Evolutionary conservation across 257 asterid genomes (phyloP), one percentile per base, ranked within the genome.

Genomic region (Mentha longifolia): DNA sequence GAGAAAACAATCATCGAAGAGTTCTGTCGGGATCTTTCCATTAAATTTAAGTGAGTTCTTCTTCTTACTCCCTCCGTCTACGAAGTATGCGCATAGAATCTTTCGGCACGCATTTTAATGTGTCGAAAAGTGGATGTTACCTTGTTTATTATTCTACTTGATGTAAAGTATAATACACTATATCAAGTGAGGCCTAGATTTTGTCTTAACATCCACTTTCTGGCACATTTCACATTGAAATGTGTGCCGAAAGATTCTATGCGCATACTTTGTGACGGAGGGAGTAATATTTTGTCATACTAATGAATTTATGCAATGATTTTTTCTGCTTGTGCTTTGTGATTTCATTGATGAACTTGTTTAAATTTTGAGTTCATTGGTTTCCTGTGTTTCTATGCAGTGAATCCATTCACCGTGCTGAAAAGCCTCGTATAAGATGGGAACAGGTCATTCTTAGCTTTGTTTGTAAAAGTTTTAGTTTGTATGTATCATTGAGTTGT

Each of bases 21-120:
- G 74, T 63, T 87, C 62, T 93, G 88, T 74, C 76, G 78, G 68
- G 81, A 89, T 70, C 84, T 93, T 65, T 86, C 96, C 3, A 77
- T 73, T 68, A 87, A 89, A 70, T 92, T 92, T 68, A 92, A 83
- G 98, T 92, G 82, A 76, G 80, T 60, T 76, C 39, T 69, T 57
- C 65, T 37, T 49, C 33, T 37, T 19, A 30, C n/a, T n/a, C n/a
- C n/a, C n/a, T n/a, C n/a, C n/a, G n/a, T n/a, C n/a, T n/a, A n/a
- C n/a, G n/a, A n/a, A n/a, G n/a, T n/a, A n/a, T n/a, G n/a, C n/a
- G n/a, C n/a, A n/a, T n/a, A n/a, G n/a, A n/a, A n/a, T n/a, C n/a
- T n/a, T n/a, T n/a, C n/a, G n/a, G n/a, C n/a, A n/a, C n/a, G n/a
- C n/a, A n/a, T n/a, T n/a, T n/a, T n/a, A n/a, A n/a, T n/a, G n/a